Conservation (phyloP, 1,284 basidiomycete species). For the Melanopsichium pennsylvanicum region DNA sequence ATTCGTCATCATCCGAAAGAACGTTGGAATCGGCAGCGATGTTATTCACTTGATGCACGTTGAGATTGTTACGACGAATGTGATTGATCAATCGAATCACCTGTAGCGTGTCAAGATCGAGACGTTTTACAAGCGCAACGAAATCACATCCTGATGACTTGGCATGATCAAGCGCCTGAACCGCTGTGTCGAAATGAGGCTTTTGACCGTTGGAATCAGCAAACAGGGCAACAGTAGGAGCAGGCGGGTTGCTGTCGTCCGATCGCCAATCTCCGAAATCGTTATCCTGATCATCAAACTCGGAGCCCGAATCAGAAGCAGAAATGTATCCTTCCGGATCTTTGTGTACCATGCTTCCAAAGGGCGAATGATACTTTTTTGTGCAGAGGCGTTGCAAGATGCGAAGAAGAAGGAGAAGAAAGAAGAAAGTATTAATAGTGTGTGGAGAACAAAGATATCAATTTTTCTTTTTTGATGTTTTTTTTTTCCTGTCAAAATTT, state of each 20-base stretch:
- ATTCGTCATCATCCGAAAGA: constrained; percentile 52
- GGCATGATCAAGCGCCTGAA: constrained; percentile 50
- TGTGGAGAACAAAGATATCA: not conserved
- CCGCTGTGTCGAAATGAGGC: constrained; percentile 34
- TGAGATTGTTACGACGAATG: constrained; percentile 36
- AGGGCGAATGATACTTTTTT: too few species aligned
- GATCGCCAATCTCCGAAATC: constrained; percentile 46
- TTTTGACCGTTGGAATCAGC: constrained; percentile 9
- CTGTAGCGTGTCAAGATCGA: constrained; percentile 56
- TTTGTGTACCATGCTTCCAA: constrained; percentile 48
- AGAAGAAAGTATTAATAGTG: not conserved
- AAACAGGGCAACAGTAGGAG: constrained; percentile 23
- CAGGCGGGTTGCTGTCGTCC: constrained; percentile 19
- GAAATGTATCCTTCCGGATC: constrained; percentile 26
- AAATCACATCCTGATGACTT: constrained; percentile 54
- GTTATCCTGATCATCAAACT: constrained; percentile 40
- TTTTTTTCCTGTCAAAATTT: too few species aligned
- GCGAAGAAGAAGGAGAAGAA: not conserved
- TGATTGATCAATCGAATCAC: constrained; percentile 63
- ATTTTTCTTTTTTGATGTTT: not conserved
- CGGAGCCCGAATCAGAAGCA: constrained; percentile 18
- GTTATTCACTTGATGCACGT: constrained; percentile 23
- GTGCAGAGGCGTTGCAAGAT: not conserved
- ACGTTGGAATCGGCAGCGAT: constrained; percentile 27
- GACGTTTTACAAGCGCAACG: constrained; percentile 27